A percentile compares a stretch with the other conserved stretches of the same genome.
These are phyloP conservation scores for Pyrus communis DNA, from an alignment of 306 rosid genomes.

Conservation along the genomic window DNA sequence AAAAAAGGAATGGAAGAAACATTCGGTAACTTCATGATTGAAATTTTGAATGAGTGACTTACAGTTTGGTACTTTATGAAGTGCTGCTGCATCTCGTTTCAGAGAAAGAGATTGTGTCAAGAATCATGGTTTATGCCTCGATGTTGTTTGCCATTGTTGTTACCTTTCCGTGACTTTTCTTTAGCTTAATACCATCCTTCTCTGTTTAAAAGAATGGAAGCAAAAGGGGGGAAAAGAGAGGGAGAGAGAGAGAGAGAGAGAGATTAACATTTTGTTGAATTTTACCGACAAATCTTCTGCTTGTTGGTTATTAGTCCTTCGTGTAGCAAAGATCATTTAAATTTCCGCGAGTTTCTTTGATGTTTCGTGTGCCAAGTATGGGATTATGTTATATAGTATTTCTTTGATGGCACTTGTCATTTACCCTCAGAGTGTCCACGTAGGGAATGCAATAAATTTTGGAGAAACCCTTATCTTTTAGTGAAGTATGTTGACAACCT, in stretches of 20 bases:
- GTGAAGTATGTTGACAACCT: not conserved
- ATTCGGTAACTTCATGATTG: not conserved
- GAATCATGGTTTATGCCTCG: not conserved
- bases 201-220: too few species aligned
- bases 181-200: too few species aligned
- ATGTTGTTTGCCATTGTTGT: not conserved
- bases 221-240: rapidly evolving
- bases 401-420: not conserved
- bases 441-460: not conserved
- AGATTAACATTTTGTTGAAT: too few species aligned
- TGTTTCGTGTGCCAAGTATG: not conserved
- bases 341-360: not conserved
- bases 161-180: not conserved
- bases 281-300: not conserved
- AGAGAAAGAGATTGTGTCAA: not conserved
- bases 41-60: not conserved
- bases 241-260: too few species aligned
- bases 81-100: not conserved
- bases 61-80: not conserved
- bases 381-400: not conserved
- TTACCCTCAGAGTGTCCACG: not conserved
- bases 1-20: not conserved
- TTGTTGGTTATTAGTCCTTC: not conserved
- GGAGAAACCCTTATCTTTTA: not conserved
- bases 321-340: not conserved